These are phyloP conservation scores for Pseudogymnoascus destructans DNA, from an alignment of 2,329 filamentous ascomycete genomes.

Conservation along the genomic window DNA sequence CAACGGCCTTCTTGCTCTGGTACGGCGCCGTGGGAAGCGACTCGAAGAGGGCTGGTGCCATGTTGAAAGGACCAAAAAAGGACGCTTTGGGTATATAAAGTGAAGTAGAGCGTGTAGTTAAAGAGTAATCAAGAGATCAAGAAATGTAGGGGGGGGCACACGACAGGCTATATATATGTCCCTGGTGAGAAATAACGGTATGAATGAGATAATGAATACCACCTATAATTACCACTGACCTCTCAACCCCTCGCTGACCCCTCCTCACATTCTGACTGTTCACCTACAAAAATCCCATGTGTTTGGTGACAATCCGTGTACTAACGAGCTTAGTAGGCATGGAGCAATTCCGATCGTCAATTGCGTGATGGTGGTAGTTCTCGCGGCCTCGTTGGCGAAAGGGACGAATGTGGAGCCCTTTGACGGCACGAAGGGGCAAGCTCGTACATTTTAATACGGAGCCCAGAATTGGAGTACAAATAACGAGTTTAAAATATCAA, in stretches of 20 bases:
- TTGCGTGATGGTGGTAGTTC: background rate
- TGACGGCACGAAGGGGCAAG: background rate
- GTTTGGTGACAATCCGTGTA: background rate
- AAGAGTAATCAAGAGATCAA: background rate
- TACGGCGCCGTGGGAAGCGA: conserved; percentile 11
- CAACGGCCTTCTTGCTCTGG: conserved; percentile 11
- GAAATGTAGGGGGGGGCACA: background rate
- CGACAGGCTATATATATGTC: background rate
- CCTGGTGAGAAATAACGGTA: background rate
- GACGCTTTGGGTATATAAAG: background rate
- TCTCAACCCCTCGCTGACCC: background rate
- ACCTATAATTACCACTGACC: background rate
- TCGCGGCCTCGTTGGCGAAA: background rate
- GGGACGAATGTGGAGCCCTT: background rate
- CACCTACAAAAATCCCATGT: background rate
- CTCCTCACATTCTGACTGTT: background rate
- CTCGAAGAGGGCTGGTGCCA: conserved; percentile 14
- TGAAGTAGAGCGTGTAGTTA: background rate
- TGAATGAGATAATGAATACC: background rate
- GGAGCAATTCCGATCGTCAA: conserved; percentile 1
- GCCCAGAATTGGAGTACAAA: background rate
- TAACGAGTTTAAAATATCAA: no score
- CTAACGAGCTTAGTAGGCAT: background rate
- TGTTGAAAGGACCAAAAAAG: background rate
- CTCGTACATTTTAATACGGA: background rate